Base-by-base conservation (phyloP, 2,329 filamentous ascomycete species). In the Penicillium sclerotiorum region DNA sequence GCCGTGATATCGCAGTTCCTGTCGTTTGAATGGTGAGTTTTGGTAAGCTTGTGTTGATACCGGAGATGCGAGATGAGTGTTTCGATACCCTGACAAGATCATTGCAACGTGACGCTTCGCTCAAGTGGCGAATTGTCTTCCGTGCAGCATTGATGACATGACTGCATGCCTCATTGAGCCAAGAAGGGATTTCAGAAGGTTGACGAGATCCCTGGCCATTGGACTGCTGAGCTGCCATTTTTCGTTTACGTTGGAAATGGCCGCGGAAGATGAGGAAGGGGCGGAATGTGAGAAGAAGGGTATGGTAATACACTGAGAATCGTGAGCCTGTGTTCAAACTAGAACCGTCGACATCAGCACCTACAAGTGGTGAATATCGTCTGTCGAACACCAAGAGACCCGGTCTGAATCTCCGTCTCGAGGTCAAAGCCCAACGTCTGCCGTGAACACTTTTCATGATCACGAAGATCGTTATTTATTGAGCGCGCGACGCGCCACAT, bases 211-310 rank as follows among this genome's bases (percentile, higher is more conserved):
- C 23, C 17, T 32, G 46, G 5, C 17, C 33, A 12, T 18, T 38
- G n/a, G 49, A 21, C 2, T 52, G 48, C 2, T 50, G 55, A 5
- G 53, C 41, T 12, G 55, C 28, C 5, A 47, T 22, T 48, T 59
- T 61, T 49, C 50, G 58, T 27, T 73, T 68, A 8, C 69, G 64
- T 41, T 66, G 70, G 56, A 73, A 63, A 48, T 75, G 73, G 4
- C 73, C 73, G 15, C 74, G 66, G 18, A 77, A 68, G 8, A 77
- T 73, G 21, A 77, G 48, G 46, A 77, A 77, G 4, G 75, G 74
- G 0, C 74, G 67, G 45, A 76, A 77, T 0, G 72, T 76, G 6
- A 77, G 50, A 3, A 76, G 55, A 1, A 76, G 52, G 1, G 71
- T 74, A 40, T 74, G 73, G 23, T 76, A 71, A 37, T 77, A 77